Base-by-base conservation (phyloP, 345 rosid genomes). In the Melastoma malabathricum region DNA sequence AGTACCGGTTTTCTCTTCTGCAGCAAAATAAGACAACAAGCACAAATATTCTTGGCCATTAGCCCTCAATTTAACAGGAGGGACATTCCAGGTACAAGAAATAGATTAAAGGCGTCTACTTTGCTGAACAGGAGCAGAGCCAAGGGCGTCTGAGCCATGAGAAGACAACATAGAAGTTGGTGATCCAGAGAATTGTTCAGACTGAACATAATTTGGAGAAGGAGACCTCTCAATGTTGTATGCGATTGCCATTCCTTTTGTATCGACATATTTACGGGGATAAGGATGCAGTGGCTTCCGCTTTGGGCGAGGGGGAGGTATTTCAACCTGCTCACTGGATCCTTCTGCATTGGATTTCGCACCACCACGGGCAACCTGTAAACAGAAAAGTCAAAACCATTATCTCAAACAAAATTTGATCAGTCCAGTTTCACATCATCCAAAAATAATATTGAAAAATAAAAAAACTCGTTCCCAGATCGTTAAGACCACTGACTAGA, bases 241-340 rank as follows among this genome's bases (percentile, higher is more conserved):
- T 13, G 68, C 51, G 27, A 47, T 44, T 13, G 66, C 51, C 14
- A 51, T 51, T 39, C 57, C 66, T 50, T 68, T 68, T 15, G 39
- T 47, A 49, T 67, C 59, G 10, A 43, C 55, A 1, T 57, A 57
- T 66, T 84, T 89, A 13, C 89, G 84, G n/a, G 97, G 97, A 59
- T 89, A 89, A 49, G 97, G 97, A 65, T 74, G 89, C 25, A 69
- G 18, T 0, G 95, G 97, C 58, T 81, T 89, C 57, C 93, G 66
- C 75, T 89, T 89, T 0, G 93, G 97, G 6, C 95, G 83, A 46
- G 97, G 95, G 51, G 95, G 97, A 9, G 97, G 97, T 41, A 89
- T 89, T 61, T 69, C 87, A 66, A 83, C 45, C 34, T 80, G 69
- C 53, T 69, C 60, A 48, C 60, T 25, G n/a, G 67, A 58, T 56